Conservation (phyloP, 768 basidiomycete genomes). For the Kwoniella bestiolae region DNA sequence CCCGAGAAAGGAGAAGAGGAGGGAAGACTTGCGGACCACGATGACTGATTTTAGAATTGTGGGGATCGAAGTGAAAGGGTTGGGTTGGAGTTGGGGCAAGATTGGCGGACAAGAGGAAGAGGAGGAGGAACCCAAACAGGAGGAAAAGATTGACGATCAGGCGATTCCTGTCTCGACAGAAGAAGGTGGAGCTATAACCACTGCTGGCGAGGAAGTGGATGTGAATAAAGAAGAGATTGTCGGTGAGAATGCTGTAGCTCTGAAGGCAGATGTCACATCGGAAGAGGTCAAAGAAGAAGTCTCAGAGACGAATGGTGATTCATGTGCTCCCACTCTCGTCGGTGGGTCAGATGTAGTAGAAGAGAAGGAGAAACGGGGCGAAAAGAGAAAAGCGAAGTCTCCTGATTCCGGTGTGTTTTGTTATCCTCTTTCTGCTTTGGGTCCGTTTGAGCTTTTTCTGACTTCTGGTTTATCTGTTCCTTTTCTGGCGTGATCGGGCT, state of each 20-base stretch:
- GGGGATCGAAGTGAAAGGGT: constrained; percentile 78
- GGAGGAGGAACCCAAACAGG: constrained; percentile 7
- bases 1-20: constrained; percentile 39
- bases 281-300: constrained; percentile 59
- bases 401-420: constrained; percentile 54
- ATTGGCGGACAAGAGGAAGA: constrained; percentile 34
- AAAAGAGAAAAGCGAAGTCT: constrained; percentile 55
- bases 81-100: constrained; percentile 86
- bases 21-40: constrained; percentile 67
- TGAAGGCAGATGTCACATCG: constrained; percentile 11
- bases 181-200: constrained; percentile 5
- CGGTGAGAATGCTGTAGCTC: neutral
- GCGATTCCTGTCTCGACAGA: constrained; percentile 22
- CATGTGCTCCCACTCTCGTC: constrained; percentile 10
- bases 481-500: constrained; percentile 1
- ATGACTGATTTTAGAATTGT: constrained; percentile 98
- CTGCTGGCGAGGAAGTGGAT: constrained; percentile 24
- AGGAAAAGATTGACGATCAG: neutral
- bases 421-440: neutral
- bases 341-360: constrained; percentile 3
- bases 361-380: constrained; percentile 45
- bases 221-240: constrained; percentile 33
- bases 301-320: neutral
- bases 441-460: neutral
- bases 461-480: constrained; percentile 3